Percentiles rank a stretch among this genome's conserved stretches.
Conservation (phyloP, 305 asterid species). For the Fraxinus platypoda region DNA sequence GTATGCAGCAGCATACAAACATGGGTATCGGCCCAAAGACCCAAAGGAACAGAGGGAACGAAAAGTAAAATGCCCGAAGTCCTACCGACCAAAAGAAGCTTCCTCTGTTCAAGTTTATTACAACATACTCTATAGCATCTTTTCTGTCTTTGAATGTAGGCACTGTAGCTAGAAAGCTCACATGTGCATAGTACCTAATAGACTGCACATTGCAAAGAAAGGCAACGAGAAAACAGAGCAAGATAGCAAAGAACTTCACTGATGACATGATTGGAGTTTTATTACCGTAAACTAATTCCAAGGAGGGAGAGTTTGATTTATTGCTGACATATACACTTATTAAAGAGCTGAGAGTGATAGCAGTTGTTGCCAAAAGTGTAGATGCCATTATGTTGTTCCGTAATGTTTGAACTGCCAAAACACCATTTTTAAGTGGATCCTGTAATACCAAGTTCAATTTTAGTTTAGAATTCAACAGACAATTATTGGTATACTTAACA, state of each 20-base stretch:
- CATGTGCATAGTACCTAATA: conserved; percentile 76
- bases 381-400: conserved; percentile 96
- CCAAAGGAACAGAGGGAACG: conserved; percentile 80
- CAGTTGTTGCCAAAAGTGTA: conserved; percentile 74
- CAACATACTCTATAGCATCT: conserved; percentile 64
- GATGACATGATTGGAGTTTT: conserved; percentile 44
- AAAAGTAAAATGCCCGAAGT: conserved; percentile 70
- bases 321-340: conserved; percentile 69
- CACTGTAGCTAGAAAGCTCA: conserved; percentile 67
- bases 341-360: conserved; percentile 80
- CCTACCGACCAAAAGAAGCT: conserved; percentile 81
- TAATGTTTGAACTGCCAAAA: conserved; percentile 70
- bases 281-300: conserved; percentile 37
- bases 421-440: conserved; percentile 85
- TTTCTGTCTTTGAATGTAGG: conserved; percentile 47
- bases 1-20: conserved; percentile 58
- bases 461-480: conserved; percentile 4
- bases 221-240: conserved; percentile 75
- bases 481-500: neutral
- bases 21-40: conserved; percentile 75
- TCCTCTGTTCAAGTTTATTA: conserved; percentile 60
- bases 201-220: conserved; percentile 72
- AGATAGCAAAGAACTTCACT: conserved; percentile 58
- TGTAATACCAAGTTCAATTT: conserved; percentile 26
- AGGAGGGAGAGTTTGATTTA: conserved; percentile 43